Base-by-base conservation (phyloP, 1,284 basidiomycete species). In the Ustilago crameri region DNA sequence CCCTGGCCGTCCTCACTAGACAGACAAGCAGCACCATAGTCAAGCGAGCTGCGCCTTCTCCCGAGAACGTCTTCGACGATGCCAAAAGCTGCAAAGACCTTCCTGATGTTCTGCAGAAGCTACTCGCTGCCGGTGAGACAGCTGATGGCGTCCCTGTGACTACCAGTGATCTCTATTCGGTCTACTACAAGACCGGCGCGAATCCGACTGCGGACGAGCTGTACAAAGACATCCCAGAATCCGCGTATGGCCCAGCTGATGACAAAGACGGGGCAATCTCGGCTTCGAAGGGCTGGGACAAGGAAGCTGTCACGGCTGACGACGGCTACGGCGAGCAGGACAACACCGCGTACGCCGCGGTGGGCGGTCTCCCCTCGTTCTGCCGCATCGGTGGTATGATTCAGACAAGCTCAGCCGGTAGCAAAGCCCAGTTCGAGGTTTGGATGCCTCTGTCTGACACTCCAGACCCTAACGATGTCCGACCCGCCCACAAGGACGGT, bases 351-450 rank as follows among this genome's bases (percentile, higher is more conserved):
- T 37, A 43, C 26, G 30, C 35, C 44, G 24, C 20, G 9, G n/a
- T 55, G 0, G 74, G 74, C 10, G 65, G 64, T 14, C 42, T 75
- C 5, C 74, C 74, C n/a, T 30, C 60, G 10, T 75, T 75, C 35
- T 75, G 74, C 38, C 71, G 74, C 9, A 64, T 75, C 26, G 74
- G 74, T 3, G 74, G 59, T 17, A 51, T 46, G 41, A 55, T 74
- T 23, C 38, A 65, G 12, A 75, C 70, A 0, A 57, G 37, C 30
- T 15, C 26, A 4, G 27, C 20, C 0, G 59, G 53, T 22, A 64
- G 45, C 40, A 52, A 54, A 32, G 54, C 55, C 30, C 51, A 64
- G n/a, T 72, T 71, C 32, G 74, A 76, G 35, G 56, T 68, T 18
- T 74, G 65, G 70, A 43, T 76, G 37, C 74, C 74, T 18, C 30